Evolutionary conservation across 192 early-diverging fungal species (phyloP), one percentile per base, ranked within the genome.

Genomic region (Coemansia sp.): DNA sequence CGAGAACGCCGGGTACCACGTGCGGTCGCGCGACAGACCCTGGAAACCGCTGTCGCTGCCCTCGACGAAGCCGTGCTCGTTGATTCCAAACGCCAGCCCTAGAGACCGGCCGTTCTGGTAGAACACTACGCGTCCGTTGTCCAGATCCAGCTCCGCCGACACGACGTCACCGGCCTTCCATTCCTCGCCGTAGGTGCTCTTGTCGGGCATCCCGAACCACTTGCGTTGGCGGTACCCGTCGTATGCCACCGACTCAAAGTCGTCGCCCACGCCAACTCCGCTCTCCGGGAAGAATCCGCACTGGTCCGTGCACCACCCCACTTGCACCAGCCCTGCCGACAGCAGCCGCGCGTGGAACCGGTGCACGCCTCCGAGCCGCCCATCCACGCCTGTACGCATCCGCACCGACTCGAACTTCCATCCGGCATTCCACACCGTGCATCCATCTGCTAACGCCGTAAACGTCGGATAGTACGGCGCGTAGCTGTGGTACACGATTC

Each of bases 191-290:
- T 82, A 82, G 13, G 4, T 15, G 39, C 47, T 74, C 19, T 72
- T 72, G 10, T 69, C 74, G 12, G 78, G 65, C 8, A 65, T 62
- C 5, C 75, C 80, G 40, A 67, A 66, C 80, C 80, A 82, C 58
- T 74, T 77, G 71, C 71, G 71, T 42, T 46, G 60, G 15, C 80
- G 63, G 39, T 60, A 61, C 7, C 80, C 80, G 45, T 82, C 80
- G 41, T 82, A 82, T 0, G 75, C 67, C 10, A 82, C 61, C 11
- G 71, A 74, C 72, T 77, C 71, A 52, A 45, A 67, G 65, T 82
- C 80, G 11, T 82, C 80, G 65, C 80, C 80, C 2, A 82, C 80
- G 39, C 80, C 80, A 42, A 77, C 63, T 19, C 80, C 80, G 63
- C 76, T 82, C 66, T 77, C 80, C 0, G 80, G 80, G 18, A 67